Evolutionary conservation across 441 rosid species (phyloP).

Genomic region (Codiaeum variegatum): DNA sequence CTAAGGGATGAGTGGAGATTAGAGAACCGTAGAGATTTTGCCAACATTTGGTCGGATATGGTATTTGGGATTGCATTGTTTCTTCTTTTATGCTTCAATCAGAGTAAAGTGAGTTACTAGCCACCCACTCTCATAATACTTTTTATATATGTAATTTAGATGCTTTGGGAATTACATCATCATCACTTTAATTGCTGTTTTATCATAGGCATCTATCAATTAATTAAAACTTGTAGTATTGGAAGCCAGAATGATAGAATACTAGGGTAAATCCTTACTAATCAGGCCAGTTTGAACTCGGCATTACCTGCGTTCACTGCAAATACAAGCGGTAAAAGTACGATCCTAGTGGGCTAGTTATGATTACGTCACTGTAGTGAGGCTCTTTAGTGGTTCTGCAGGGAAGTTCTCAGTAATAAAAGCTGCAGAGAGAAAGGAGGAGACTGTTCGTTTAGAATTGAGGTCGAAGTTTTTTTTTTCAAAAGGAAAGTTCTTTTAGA

Average conservation of each 20-base stretch:
- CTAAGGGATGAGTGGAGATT: conserved; percentile 78
- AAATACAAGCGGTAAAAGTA: not conserved
- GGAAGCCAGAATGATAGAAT: not conserved
- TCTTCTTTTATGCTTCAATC: conserved; percentile 72
- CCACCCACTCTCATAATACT: conserved; percentile 6
- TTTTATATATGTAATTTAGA: not conserved
- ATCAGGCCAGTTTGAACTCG: not conserved
- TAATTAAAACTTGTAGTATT: not conserved
- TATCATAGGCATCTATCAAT: not conserved
- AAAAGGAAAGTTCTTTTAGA: not conserved
- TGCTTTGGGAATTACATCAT: not conserved
- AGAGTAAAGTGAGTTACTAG: conserved; percentile 64
- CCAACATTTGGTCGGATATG: conserved; percentile 92
- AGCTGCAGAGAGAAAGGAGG: not conserved
- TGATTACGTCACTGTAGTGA: not conserved
- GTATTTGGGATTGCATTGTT: conserved; percentile 81
- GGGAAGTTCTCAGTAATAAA: not conserved
- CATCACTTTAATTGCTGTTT: not conserved
- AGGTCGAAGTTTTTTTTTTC: not conserved
- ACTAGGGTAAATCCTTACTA: not conserved
- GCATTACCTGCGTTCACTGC: not conserved
- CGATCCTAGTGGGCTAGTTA: not conserved
- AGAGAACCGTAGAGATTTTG: conserved; percentile 87
- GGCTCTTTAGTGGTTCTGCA: not conserved
- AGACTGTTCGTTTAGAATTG: not conserved